Conservation (phyloP, 257 asterid genomes). For the Lycium ferocissimum region DNA sequence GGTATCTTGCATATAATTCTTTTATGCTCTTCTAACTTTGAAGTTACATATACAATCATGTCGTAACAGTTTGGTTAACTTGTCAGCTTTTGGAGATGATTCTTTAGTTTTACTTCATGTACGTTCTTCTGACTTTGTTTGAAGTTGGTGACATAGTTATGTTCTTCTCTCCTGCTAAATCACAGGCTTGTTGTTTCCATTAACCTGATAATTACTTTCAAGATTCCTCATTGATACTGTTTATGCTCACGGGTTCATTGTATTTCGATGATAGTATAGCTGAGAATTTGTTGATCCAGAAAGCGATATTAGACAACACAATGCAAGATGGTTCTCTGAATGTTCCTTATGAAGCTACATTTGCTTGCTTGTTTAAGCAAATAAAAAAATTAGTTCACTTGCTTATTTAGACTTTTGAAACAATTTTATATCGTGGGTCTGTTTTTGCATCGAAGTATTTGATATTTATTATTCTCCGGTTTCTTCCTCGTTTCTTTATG, state of each 20-base stretch:
- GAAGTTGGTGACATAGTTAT: neutral
- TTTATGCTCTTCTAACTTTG: neutral
- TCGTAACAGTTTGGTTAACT: no score
- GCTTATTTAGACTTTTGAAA: neutral
- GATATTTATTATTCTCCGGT: neutral
- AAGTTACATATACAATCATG: no score
- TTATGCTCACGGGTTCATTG: no score
- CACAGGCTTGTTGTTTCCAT: neutral
- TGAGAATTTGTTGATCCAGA: no score
- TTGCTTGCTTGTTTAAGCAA: neutral
- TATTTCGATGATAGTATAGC: no score
- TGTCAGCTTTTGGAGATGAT: no score
- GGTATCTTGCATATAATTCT: neutral
- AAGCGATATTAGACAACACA: neutral
- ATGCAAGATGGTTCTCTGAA: neutral
- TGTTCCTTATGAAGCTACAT: neutral
- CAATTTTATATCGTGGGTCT: neutral
- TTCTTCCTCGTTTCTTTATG: neutral
- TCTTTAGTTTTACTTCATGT: no score
- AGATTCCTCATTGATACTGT: no score
- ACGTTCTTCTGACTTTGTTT: neutral
- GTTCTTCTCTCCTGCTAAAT: neutral
- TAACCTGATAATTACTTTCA: no score
- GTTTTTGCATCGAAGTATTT: neutral
- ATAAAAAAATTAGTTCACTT: neutral